Conservation (phyloP, 495 filamentous ascomycete genomes). For the Aspergillus bridgeri region DNA sequence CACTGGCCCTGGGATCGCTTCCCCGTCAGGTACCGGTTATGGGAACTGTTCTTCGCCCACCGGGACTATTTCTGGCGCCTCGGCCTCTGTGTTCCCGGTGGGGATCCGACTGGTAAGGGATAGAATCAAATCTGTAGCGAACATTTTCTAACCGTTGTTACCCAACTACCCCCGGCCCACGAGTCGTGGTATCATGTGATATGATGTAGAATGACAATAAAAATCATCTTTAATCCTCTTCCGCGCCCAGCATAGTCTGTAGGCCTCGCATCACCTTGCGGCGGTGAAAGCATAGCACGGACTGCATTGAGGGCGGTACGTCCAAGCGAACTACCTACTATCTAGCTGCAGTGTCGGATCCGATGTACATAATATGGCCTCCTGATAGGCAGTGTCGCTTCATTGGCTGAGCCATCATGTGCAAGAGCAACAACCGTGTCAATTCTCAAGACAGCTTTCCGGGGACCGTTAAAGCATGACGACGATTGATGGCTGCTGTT, state of each 20-base stretch:
- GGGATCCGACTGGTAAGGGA: slow-evolving; percentile 52
- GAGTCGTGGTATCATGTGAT: background rate
- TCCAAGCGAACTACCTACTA: too few species aligned
- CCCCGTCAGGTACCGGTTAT: slow-evolving; percentile 66
- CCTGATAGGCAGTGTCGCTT: background rate
- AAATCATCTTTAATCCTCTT: too few species aligned
- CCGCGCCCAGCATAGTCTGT: background rate
- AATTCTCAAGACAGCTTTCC: background rate
- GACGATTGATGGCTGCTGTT: too few species aligned
- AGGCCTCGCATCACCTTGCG: too few species aligned
- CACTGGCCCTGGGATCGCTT: slow-evolving; percentile 40
- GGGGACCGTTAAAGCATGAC: too few species aligned
- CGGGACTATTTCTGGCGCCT: slow-evolving; percentile 95
- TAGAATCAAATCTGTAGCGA: background rate
- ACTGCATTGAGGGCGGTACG: background rate
- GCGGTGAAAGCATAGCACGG: background rate
- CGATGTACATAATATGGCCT: background rate
- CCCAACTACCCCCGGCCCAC: background rate
- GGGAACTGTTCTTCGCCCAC: slow-evolving; percentile 93
- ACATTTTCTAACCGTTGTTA: background rate
- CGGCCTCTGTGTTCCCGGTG: slow-evolving; percentile 84
- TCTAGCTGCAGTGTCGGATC: too few species aligned
- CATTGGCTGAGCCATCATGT: background rate
- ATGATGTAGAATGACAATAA: background rate
- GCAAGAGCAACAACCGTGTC: background rate